Conservation (phyloP, 1,284 basidiomycete genomes). For the Boletus sp. region DNA sequence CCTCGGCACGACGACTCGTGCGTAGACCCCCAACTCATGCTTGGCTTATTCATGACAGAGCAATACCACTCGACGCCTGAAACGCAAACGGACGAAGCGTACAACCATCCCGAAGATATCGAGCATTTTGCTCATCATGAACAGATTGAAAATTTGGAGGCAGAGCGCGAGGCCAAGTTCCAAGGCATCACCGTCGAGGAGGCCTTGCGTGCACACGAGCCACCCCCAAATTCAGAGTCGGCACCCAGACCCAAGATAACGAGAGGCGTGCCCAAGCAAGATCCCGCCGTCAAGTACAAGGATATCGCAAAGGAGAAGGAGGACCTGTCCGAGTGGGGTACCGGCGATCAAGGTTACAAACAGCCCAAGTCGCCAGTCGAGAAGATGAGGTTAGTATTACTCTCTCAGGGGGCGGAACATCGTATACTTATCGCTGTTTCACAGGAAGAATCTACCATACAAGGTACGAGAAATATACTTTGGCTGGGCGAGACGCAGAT, state of each 20-base stretch:
- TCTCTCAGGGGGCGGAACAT: not conserved
- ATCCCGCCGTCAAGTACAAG: constrained; percentile 58
- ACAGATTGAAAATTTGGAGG: constrained; percentile 82
- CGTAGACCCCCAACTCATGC: not conserved
- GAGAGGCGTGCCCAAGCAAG: constrained; percentile 56
- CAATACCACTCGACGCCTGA: constrained; percentile 93
- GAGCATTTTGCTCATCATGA: constrained; percentile 90
- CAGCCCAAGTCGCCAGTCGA: constrained; percentile 66
- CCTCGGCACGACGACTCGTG: not conserved
- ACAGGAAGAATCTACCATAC: constrained; percentile 76
- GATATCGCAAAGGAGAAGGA: constrained; percentile 49
- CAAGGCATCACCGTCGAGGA: constrained; percentile 79
- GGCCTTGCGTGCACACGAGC: constrained; percentile 49
- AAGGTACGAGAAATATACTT: constrained; percentile 54
- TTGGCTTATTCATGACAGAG: constrained; percentile 42
- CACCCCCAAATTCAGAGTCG: constrained; percentile 8
- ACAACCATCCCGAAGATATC: constrained; percentile 87
- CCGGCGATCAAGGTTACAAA: constrained; percentile 70
- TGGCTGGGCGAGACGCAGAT: constrained; percentile 11
- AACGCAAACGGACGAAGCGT: constrained; percentile 93
- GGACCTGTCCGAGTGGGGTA: constrained; percentile 63
- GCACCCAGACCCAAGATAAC: constrained; percentile 48
- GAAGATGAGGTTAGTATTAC: constrained; percentile 55
- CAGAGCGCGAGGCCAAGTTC: constrained; percentile 74
- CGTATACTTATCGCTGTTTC: constrained; percentile 1